A percentile compares a stretch with the other conserved stretches of the same genome.
phyloP scores from a whole-genome alignment of 768 basidiomycete species.

The Termitomyces sp. region DNA sequence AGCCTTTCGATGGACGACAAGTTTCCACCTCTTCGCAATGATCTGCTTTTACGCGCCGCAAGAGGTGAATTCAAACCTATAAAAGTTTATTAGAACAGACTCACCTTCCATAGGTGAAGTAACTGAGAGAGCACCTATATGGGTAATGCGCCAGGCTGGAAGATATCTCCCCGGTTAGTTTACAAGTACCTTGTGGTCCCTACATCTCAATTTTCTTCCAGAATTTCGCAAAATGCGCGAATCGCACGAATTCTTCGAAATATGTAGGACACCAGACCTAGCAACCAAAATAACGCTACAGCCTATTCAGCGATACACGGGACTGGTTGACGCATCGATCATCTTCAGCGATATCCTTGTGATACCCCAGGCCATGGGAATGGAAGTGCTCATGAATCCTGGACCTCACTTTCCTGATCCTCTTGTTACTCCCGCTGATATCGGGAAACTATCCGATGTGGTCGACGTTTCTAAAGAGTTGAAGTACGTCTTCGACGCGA shows the following conservation, averaged over 20 bases:
- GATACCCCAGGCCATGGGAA: constrained; percentile 95
- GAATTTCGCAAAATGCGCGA: constrained; percentile 88
- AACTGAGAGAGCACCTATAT: constrained; percentile 92
- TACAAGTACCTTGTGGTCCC: constrained; percentile 4
- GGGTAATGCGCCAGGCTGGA: constrained; percentile 98
- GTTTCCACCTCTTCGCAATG: constrained; percentile 80
- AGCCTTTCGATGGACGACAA: constrained; percentile 27
- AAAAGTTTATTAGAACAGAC: not conserved
- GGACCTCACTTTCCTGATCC: constrained; percentile 88
- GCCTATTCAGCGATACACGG: constrained; percentile 84
- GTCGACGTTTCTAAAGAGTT: constrained; percentile 84
- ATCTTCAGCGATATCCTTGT: constrained; percentile 99
- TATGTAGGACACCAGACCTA: constrained; percentile 88
- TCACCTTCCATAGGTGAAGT: constrained; percentile 50
- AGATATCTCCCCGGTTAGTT: constrained; percentile 84
- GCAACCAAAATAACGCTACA: constrained; percentile 90
- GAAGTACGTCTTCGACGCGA: constrained; percentile 88
- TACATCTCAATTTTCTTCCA: constrained; percentile 22
- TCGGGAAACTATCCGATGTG: constrained; percentile 47
- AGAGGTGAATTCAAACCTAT: constrained; percentile 42
- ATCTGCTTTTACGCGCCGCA: constrained; percentile 85
- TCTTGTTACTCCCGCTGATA: constrained; percentile 69
- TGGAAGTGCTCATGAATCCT: constrained; percentile 93
- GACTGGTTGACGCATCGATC: constrained; percentile 90
- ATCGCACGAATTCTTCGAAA: constrained; percentile 88